A percentile compares a stretch with the other conserved stretches of the same genome.
phyloP scores from a whole-genome alignment of 345 rosid genomes.

The Nephelium lappaceum region DNA sequence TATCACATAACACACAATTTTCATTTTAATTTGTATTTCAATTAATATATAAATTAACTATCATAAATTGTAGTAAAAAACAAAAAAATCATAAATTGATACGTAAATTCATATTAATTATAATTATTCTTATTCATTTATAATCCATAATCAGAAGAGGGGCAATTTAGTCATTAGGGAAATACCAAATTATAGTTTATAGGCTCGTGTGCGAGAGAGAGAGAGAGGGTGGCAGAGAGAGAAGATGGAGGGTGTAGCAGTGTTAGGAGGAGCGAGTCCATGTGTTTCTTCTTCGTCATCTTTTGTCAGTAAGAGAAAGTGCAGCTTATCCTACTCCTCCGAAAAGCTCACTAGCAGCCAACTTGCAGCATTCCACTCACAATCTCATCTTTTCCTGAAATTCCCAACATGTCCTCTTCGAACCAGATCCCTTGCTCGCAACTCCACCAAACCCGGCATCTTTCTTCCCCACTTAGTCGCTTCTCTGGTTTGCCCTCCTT shows the following conservation, averaged over 20 bases:
- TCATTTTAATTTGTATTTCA: too few species aligned
- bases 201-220: conserved; percentile 1
- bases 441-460: conserved; percentile 50
- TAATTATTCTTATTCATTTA: too few species aligned
- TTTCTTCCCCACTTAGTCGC: conserved; percentile 91
- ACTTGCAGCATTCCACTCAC: conserved; percentile 53
- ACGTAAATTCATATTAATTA: too few species aligned
- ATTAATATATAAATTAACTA: too few species aligned
- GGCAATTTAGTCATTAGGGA: not conserved
- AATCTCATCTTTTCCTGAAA: conserved; percentile 53
- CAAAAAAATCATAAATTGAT: too few species aligned
- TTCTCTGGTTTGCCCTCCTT: conserved; percentile 53
- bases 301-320: not conserved
- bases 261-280: conserved; percentile 23
- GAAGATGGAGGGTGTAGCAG: conserved; percentile 41
- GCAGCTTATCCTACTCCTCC: conserved; percentile 21
- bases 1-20: too few species aligned
- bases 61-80: too few species aligned
- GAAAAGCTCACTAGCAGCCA: conserved; percentile 32
- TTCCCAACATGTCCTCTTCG: conserved; percentile 36
- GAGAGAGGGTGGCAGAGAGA: not conserved
- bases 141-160: not conserved
- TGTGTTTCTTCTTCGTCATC: conserved; percentile 23
- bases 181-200: not conserved
- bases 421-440: conserved; percentile 36